Base-by-base conservation (phyloP, 1,284 basidiomycete genomes). In the Microbotryomycetes sp. region DNA sequence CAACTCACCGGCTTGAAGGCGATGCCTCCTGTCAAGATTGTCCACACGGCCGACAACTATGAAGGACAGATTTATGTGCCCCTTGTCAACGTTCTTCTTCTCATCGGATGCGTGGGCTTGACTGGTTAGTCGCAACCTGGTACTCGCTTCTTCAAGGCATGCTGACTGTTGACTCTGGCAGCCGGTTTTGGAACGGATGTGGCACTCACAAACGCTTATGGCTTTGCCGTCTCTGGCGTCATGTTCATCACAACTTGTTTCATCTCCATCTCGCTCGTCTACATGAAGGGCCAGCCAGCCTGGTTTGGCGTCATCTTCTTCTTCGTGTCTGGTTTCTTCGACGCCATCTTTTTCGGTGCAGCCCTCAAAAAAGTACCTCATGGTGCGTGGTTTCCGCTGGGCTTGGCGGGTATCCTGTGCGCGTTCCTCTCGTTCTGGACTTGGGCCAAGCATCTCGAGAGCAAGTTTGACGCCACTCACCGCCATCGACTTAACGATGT, bases 41-140 rank as follows among this genome's bases (percentile, higher is more conserved):
- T 77, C 6, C 79, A 84, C 68, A 86, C 85, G 0, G 84, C 82
- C 0, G 81, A 82, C 21, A 78, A 75, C 2, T 76, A 81, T 16
- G 80, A 83, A 68, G 84, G 84, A 1, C 84, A 86, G 69, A 78
- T 86, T 6, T 86, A 85, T 68, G 79, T 85, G 21, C 83, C 84
- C 3, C 77, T 78, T 1, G 76, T 80, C 48, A 86, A 86, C 68
- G 85, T 81, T 78, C 70, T 75, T 7, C 67, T 85, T 16, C 80
- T 83, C 78, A 77, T 85, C 58, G 77, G 76, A 9, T 81, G 79
- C 21, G 79, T 85, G 56, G 73, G 82, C 31, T 71, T 85, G 9
- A 59, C 50, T 61, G 23, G n/a, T n/a, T n/a, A n/a, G n/a, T n/a
- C n/a, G n/a, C n/a, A n/a, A n/a, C n/a, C n/a, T n/a, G n/a, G n/a